Conservation (phyloP, 2,329 filamentous ascomycete genomes). For the Lachnellula hyalina region DNA sequence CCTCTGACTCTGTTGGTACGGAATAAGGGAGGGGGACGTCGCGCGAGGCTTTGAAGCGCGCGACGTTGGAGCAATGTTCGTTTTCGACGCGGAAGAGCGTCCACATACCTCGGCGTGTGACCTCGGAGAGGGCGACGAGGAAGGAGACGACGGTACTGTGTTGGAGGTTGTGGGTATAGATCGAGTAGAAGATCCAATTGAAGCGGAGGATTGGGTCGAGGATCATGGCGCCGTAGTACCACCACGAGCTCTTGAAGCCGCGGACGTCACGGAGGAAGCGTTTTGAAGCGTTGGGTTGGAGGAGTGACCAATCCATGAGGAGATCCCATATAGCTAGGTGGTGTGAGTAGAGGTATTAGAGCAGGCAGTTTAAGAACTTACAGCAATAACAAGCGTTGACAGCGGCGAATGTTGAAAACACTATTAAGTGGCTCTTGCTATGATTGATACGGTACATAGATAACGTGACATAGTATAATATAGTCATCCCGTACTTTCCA, state of each 20-base stretch:
- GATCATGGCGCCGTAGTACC: slow-evolving; percentile 82
- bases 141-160: slow-evolving; percentile 83
- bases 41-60: slow-evolving; percentile 80
- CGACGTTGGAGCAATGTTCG: slow-evolving; percentile 91
- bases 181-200: slow-evolving; percentile 84
- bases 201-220: slow-evolving; percentile 83
- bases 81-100: slow-evolving; percentile 92
- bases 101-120: slow-evolving; percentile 85
- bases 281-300: slow-evolving; percentile 67
- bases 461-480: slow-evolving; percentile 70
- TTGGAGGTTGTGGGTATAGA: slow-evolving; percentile 73
- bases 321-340: slow-evolving; percentile 77
- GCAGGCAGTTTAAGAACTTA: slow-evolving; percentile 36
- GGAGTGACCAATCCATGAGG: slow-evolving; percentile 92
- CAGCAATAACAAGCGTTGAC: slow-evolving; percentile 80
- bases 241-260: slow-evolving; percentile 71
- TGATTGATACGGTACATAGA: slow-evolving; percentile 77
- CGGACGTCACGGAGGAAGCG: slow-evolving; percentile 70
- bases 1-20: slow-evolving; percentile 15
- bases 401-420: slow-evolving; percentile 77
- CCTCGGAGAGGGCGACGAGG: slow-evolving; percentile 69
- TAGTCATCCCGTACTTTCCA: slow-evolving; percentile 84
- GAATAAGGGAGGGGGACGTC: slow-evolving; percentile 81
- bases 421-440: slow-evolving; percentile 49
- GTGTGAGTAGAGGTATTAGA: not conserved